phyloP scores from a whole-genome alignment of 2,329 filamentous ascomycete species.

The Neurospora sp. region DNA sequence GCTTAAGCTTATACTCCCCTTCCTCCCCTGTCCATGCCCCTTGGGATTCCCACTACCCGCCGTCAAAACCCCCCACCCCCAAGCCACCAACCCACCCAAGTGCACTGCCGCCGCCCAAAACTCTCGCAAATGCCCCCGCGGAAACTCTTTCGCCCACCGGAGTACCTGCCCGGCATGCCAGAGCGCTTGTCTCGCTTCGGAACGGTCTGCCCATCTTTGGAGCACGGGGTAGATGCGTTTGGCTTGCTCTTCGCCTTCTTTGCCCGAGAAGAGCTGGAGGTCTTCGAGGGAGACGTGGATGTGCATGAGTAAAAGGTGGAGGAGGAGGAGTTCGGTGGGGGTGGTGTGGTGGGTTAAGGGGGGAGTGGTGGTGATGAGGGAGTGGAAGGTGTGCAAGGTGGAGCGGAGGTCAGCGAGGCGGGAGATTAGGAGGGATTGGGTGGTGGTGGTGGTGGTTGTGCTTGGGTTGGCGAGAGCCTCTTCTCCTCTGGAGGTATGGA shows the following conservation, averaged over 20 bases:
- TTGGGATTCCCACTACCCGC: constrained; percentile 22
- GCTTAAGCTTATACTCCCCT: neutral
- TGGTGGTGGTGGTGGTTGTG: neutral
- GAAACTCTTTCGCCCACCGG: constrained; percentile 46
- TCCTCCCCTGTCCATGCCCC: neutral
- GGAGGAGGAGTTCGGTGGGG: constrained; percentile 22
- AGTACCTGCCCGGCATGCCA: constrained; percentile 62
- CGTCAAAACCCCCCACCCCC: constrained; percentile 56
- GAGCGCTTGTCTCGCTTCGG: constrained; percentile 35
- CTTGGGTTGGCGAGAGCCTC: constrained; percentile 16
- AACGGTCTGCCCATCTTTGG: constrained; percentile 47
- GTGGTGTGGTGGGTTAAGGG: neutral
- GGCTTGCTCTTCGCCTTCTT: constrained; percentile 57
- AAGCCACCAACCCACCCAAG: constrained; percentile 57
- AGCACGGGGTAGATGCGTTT: constrained; percentile 47
- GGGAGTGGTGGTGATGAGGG: constrained; percentile 31
- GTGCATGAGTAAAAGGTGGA: constrained; percentile 51
- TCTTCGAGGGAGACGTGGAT: constrained; percentile 56
- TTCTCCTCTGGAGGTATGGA: constrained; percentile 19
- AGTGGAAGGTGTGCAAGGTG: constrained; percentile 39
- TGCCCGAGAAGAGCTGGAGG: constrained; percentile 57
- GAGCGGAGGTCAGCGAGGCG: constrained; percentile 55
- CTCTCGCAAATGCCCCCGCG: constrained; percentile 45
- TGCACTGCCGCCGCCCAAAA: constrained; percentile 62
- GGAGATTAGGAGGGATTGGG: constrained; percentile 31